These are phyloP conservation scores for Aspergillus transmontanensis DNA, from an alignment of 2,329 filamentous ascomycete genomes.

Conservation along the genomic window DNA sequence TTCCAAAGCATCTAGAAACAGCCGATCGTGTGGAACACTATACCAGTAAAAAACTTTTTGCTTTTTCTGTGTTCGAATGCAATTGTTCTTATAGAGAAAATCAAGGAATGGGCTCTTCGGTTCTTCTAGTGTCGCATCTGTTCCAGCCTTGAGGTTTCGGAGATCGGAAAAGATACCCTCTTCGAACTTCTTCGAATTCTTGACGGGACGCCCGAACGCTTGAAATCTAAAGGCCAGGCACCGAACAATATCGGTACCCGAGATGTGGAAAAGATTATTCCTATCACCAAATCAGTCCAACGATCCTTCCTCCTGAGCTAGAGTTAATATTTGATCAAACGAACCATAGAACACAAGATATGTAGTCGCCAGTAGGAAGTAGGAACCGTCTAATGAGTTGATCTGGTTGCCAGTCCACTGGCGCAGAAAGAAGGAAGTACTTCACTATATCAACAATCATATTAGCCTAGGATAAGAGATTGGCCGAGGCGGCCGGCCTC, in stretches of 20 bases:
- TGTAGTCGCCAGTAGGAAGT: conserved; percentile 95
- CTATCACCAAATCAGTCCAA: conserved; percentile 43
- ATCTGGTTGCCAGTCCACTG: conserved; percentile 95
- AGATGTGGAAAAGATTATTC: conserved; percentile 99
- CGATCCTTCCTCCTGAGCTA: conserved; percentile 11
- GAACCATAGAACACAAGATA: conserved; percentile 93
- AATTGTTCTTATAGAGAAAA: conserved; percentile 99
- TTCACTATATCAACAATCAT: conserved; percentile 66
- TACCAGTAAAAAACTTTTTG: conserved; percentile 99
- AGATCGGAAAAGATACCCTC: conserved; percentile 99
- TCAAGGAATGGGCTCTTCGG: conserved; percentile 98
- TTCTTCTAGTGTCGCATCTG: conserved; percentile 96
- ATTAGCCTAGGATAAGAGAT: conserved; percentile 3
- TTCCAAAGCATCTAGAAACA: conserved; percentile 96
- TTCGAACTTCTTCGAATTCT: conserved; percentile 99
- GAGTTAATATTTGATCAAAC: conserved; percentile 26
- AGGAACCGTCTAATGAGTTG: conserved; percentile 96
- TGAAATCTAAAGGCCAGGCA: conserved; percentile 98
- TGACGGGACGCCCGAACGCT: conserved; percentile 95
- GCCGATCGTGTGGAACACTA: conserved; percentile 93
- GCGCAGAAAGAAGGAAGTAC: conserved; percentile 98
- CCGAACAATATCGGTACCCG: conserved; percentile 96
- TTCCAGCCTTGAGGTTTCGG: conserved; percentile 96
- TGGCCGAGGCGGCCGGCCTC: not conserved
- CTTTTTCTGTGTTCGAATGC: conserved; percentile 99